Evolutionary conservation across 2,329 filamentous ascomycete species (phyloP).

Genomic region (Claviceps sp.): DNA sequence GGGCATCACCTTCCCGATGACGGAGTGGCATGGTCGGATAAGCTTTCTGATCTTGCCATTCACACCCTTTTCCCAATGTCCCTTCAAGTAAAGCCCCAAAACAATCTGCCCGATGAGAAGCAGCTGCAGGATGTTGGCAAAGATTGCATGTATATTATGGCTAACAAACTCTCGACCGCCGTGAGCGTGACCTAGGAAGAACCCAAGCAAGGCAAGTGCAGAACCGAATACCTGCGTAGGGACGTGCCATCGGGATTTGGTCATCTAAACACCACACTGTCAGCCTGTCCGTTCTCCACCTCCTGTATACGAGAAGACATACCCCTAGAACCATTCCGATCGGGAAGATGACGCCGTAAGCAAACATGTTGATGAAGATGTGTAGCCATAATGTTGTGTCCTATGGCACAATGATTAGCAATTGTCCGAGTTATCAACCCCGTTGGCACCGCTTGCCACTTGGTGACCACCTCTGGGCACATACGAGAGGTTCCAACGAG

Average conservation of each 20-base stretch:
- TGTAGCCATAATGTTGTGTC: conserved; percentile 87
- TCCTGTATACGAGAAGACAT: conserved; percentile 22
- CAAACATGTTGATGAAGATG: conserved; percentile 74
- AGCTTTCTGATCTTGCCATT: conserved; percentile 63
- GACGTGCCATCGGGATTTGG: conserved; percentile 87
- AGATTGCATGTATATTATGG: conserved; percentile 65
- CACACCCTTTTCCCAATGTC: conserved; percentile 78
- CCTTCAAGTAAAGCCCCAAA: conserved; percentile 73
- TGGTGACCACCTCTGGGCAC: conserved; percentile 14
- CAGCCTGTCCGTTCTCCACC: not conserved
- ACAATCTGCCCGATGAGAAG: conserved; percentile 64
- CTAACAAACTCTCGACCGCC: conserved; percentile 72
- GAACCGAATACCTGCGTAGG: conserved; percentile 69
- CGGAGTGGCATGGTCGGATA: conserved; percentile 60
- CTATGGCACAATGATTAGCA: conserved; percentile 27
- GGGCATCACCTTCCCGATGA: conserved; percentile 80
- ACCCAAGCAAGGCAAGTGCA: conserved; percentile 65
- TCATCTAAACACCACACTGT: conserved; percentile 43
- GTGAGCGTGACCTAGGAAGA: conserved; percentile 84
- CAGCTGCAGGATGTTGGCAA: conserved; percentile 70
- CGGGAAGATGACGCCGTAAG: conserved; percentile 87
- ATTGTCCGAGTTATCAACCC: not conserved
- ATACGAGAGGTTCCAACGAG: conserved; percentile 61
- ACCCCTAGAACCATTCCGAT: conserved; percentile 91
- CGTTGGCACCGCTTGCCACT: not conserved